phyloP scores from a whole-genome alignment of 75 land plant species.

The Pinus albicaulis region DNA sequence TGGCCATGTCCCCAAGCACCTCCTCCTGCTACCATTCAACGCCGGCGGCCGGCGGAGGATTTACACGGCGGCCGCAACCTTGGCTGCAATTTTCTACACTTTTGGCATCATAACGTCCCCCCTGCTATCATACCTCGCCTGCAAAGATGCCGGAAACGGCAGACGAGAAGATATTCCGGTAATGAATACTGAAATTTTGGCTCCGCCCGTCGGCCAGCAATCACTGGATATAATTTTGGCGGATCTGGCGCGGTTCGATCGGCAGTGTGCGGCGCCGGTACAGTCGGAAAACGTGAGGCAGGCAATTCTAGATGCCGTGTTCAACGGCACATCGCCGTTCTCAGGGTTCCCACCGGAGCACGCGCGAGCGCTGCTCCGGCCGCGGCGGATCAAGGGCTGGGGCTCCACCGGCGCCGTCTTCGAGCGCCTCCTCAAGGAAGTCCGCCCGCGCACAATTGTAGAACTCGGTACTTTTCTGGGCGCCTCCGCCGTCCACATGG shows the following conservation, averaged over 20 bases:
- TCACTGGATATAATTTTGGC: background rate
- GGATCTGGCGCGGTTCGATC: slow-evolving; percentile 39
- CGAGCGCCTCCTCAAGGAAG: slow-evolving; percentile 48
- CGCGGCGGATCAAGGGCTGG: slow-evolving; percentile 69
- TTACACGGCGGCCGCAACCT: background rate
- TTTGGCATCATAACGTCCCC: slow-evolving; percentile 7
- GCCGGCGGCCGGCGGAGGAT: background rate
- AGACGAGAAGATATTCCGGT: no score
- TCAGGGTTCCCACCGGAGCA: slow-evolving; percentile 61
- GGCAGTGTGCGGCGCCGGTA: slow-evolving; percentile 34
- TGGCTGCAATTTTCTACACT: background rate
- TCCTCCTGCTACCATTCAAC: no score
- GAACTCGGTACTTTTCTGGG: slow-evolving; percentile 92
- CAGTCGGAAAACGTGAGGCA: slow-evolving; percentile 21
- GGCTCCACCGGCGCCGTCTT: slow-evolving; percentile 77
- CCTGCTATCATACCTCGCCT: background rate
- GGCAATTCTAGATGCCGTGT: slow-evolving; percentile 44
- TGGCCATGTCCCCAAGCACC: no score
- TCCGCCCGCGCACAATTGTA: slow-evolving; percentile 59
- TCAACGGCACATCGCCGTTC: slow-evolving; percentile 70
- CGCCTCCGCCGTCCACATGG: slow-evolving; percentile 89
- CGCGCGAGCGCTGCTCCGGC: slow-evolving; percentile 23
- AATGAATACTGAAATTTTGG: background rate
- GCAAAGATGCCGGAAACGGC: background rate
- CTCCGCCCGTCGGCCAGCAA: background rate